A percentile compares a stretch with the other conserved stretches of the same genome.
phyloP scores from a whole-genome alignment of 768 basidiomycete species.

The Calocera viscosa region DNA sequence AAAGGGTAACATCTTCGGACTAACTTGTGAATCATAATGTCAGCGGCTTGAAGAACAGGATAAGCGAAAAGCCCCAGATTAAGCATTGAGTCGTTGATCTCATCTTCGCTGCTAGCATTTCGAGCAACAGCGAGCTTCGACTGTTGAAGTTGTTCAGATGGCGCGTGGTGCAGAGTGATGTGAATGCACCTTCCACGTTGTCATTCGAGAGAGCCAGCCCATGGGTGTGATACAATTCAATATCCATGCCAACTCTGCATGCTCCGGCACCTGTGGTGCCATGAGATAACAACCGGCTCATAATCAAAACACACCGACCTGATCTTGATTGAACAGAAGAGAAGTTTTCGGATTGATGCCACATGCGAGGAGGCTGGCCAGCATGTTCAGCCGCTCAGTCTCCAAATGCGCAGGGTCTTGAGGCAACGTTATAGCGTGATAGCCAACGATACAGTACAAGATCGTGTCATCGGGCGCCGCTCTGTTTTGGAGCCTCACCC shows the following conservation, averaged over 20 bases:
- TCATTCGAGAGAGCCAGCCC: conserved; percentile 78
- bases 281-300: conserved; percentile 3
- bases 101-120: conserved; percentile 60
- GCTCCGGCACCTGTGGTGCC: conserved; percentile 53
- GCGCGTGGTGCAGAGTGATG: not conserved
- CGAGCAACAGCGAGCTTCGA: conserved; percentile 60
- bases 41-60: conserved; percentile 86
- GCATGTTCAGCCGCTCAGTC: conserved; percentile 31
- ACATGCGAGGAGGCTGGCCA: conserved; percentile 71
- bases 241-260: conserved; percentile 83
- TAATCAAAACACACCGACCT: conserved; percentile 39
- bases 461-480: conserved; percentile 48
- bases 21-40: conserved; percentile 75
- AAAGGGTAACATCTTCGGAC: conserved; percentile 17
- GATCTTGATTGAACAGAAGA: conserved; percentile 76
- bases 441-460: conserved; percentile 80
- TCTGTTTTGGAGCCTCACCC: conserved; percentile 66
- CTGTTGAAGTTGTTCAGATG: conserved; percentile 30
- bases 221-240: conserved; percentile 73
- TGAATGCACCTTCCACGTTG: conserved; percentile 75
- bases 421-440: conserved; percentile 88
- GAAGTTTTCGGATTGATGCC: conserved; percentile 69
- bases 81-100: conserved; percentile 68
- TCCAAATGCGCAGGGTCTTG: conserved; percentile 57
- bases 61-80: conserved; percentile 84